A percentile compares a stretch with the other conserved stretches of the same genome.
Conservation (phyloP, 139 green algal genomes). For the Picochlorum costavermella region DNA sequence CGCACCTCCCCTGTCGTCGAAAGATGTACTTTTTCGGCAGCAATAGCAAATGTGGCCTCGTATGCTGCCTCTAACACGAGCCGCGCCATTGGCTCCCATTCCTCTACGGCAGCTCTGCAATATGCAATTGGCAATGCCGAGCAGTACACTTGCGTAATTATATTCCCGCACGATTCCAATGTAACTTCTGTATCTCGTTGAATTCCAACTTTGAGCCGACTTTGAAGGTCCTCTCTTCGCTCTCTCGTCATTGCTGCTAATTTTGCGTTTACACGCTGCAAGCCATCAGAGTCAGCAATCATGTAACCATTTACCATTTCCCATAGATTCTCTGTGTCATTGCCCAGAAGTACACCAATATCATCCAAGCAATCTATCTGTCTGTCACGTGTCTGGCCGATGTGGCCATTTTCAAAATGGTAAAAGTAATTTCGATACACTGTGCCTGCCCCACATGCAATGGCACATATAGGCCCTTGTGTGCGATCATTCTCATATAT, state of each 20-base stretch:
- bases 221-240: background rate
- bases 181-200: constrained; percentile 1
- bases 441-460: background rate
- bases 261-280: background rate
- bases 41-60: background rate
- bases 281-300: background rate
- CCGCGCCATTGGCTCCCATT: background rate
- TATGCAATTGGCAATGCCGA: constrained; percentile 11
- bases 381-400: constrained; percentile 3
- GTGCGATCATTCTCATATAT: constrained; percentile 4
- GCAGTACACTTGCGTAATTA: constrained; percentile 7
- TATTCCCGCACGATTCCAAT: background rate
- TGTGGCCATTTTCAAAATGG: background rate
- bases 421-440: constrained; percentile 1
- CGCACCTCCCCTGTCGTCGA: background rate
- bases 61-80: background rate
- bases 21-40: background rate
- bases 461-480: background rate
- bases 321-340: constrained; percentile 1
- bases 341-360: background rate
- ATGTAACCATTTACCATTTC: background rate
- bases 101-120: background rate
- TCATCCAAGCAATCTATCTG: constrained; percentile 6
- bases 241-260: background rate
- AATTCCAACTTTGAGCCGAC: background rate